phyloP scores from a whole-genome alignment of 805 yeast genomes.

The Lipomyces sp. region DNA sequence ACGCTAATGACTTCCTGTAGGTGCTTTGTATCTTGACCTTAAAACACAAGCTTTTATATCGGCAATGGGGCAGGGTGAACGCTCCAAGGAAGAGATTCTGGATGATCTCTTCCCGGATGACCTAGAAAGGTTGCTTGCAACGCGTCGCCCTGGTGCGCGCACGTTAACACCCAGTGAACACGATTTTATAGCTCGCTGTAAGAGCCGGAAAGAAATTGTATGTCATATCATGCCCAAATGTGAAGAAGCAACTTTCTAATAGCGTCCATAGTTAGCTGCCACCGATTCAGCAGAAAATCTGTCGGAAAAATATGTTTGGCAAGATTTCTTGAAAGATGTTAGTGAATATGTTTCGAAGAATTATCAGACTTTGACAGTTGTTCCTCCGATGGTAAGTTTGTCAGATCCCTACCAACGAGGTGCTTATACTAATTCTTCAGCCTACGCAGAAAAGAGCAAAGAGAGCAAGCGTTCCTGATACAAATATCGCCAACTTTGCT shows the following conservation, averaged over 20 bases:
- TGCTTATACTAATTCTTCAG: not conserved
- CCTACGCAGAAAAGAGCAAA: not conserved
- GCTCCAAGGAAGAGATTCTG: constrained; percentile 67
- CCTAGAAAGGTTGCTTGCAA: constrained; percentile 54
- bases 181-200: constrained; percentile 78
- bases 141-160: constrained; percentile 42
- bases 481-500: not conserved
- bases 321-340: constrained; percentile 75
- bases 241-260: not conserved
- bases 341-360: constrained; percentile 75
- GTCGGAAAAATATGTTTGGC: constrained; percentile 82
- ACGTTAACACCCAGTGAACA: constrained; percentile 72
- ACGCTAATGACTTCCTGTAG: not conserved
- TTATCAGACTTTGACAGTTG: constrained; percentile 36
- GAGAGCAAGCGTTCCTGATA: not conserved
- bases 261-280: constrained; percentile 49
- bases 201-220: constrained; percentile 61
- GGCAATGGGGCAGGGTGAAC: constrained; percentile 66
- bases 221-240: not conserved
- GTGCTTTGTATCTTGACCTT: constrained; percentile 73
- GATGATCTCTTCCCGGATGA: constrained; percentile 75
- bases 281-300: constrained; percentile 55
- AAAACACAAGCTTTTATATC: constrained; percentile 96
- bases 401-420: not conserved
- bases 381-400: constrained; percentile 11